phyloP scores from a whole-genome alignment of 345 rosid species.

The Raphanus sativus region DNA sequence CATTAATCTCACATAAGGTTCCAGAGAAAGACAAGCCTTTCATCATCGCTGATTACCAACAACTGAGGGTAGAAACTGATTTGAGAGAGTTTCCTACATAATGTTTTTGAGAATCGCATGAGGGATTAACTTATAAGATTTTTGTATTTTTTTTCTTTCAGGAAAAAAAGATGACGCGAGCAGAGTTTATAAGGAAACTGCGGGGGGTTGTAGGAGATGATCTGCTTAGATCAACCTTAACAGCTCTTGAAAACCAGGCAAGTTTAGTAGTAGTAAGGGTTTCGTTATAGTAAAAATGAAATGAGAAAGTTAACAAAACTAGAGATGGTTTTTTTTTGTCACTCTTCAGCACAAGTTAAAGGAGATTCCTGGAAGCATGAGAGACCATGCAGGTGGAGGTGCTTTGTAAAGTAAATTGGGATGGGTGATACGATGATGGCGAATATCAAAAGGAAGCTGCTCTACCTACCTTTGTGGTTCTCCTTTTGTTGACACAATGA shows the following conservation, averaged over 20 bases:
- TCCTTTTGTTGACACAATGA: slow-evolving; percentile 23
- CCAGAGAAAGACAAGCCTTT: slow-evolving; percentile 56
- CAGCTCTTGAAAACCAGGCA: slow-evolving; percentile 59
- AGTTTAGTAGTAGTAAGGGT: background rate
- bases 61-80: slow-evolving; percentile 54
- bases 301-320: background rate
- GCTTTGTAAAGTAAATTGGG: slow-evolving; percentile 4
- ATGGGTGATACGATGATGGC: slow-evolving; percentile 29
- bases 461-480: slow-evolving; percentile 29
- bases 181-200: slow-evolving; percentile 66
- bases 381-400: slow-evolving; percentile 26
- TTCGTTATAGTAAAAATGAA: background rate
- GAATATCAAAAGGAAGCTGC: slow-evolving; percentile 40
- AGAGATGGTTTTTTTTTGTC: background rate
- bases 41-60: slow-evolving; percentile 50
- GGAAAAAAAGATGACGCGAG: slow-evolving; percentile 63
- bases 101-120: background rate
- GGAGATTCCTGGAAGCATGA: slow-evolving; percentile 30
- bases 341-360: slow-evolving; percentile 17
- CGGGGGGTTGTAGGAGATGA: slow-evolving; percentile 70
- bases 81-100: background rate
- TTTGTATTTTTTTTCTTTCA: slow-evolving; percentile 19
- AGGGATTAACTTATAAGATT: background rate
- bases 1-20: slow-evolving; percentile 69
- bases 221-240: slow-evolving; percentile 67